A percentile compares a stretch with the other conserved stretches of the same genome.
These are phyloP conservation scores for Eucalyptus virginea DNA, from an alignment of 345 rosid species.

Conservation along the genomic window DNA sequence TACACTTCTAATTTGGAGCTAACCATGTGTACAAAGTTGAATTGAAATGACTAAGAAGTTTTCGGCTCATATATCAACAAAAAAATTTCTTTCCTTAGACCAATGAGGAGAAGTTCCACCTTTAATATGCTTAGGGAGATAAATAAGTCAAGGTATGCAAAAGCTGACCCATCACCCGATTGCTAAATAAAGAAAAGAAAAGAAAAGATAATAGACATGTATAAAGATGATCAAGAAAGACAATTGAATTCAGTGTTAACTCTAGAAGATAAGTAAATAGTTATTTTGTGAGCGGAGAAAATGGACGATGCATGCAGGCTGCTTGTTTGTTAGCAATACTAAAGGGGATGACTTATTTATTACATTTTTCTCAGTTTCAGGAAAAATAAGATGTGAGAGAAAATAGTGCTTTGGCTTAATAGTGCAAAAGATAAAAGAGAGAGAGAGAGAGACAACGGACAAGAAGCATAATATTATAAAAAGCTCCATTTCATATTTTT, in stretches of 20 bases:
- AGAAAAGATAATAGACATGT: too few relatives aligned
- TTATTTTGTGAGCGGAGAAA: too few relatives aligned
- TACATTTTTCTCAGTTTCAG: neutral
- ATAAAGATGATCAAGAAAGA: too few relatives aligned
- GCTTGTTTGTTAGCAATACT: rapidly evolving
- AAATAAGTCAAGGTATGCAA: neutral
- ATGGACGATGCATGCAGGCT: too few relatives aligned
- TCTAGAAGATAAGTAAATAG: too few relatives aligned
- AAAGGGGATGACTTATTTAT: too few relatives aligned
- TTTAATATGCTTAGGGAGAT: neutral
- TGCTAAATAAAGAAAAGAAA: neutral
- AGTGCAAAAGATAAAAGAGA: neutral
- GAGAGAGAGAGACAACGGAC: neutral
- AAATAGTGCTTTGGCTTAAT: neutral
- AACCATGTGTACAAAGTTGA: neutral
- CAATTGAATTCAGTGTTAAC: too few relatives aligned
- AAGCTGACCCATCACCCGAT: neutral
- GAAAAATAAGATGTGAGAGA: neutral
- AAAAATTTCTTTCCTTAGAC: neutral
- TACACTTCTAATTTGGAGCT: neutral
- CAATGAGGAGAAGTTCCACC: neutral
- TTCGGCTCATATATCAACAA: neutral
- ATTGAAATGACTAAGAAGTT: neutral
- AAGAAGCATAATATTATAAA: neutral
- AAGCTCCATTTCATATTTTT: neutral